phyloP scores from a whole-genome alignment of 1,139 yeast genomes.

The Suhomyces maxii region DNA sequence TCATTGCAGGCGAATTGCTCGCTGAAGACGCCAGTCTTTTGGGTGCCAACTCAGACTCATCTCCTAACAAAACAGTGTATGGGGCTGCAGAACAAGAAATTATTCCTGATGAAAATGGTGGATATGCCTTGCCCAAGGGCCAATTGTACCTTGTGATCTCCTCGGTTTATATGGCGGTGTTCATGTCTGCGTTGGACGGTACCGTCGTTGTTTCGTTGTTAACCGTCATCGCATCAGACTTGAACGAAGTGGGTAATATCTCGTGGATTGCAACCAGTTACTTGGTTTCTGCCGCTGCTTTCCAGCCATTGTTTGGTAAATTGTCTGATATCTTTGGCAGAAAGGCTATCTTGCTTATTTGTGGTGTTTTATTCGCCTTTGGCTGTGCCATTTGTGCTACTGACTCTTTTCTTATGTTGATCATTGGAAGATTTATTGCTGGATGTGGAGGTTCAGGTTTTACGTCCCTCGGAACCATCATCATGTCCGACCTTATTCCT shows the following conservation, averaged over 20 bases:
- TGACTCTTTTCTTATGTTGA: slow-evolving; percentile 45
- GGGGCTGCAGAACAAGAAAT: not conserved
- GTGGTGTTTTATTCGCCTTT: slow-evolving; percentile 36
- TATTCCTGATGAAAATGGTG: slow-evolving; percentile 10
- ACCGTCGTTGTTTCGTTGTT: slow-evolving; percentile 48
- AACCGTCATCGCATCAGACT: slow-evolving; percentile 45
- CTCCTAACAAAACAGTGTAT: not conserved
- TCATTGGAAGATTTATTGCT: slow-evolving; percentile 56
- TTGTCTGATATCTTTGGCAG: slow-evolving; percentile 86
- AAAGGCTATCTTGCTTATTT: slow-evolving; percentile 39
- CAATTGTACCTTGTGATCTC: slow-evolving; percentile 34
- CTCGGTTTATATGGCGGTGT: slow-evolving; percentile 40
- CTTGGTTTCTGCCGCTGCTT: slow-evolving; percentile 44
- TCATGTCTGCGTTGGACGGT: slow-evolving; percentile 45
- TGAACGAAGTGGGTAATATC: slow-evolving; percentile 39
- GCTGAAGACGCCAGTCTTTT: slow-evolving; percentile 34
- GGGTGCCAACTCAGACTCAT: not conserved
- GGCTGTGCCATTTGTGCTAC: slow-evolving; percentile 47
- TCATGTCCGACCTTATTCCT: slow-evolving; percentile 54
- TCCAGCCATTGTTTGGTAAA: slow-evolving; percentile 79
- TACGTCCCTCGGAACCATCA: slow-evolving; percentile 50
- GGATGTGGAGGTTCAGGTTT: slow-evolving; percentile 63
- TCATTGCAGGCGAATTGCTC: slow-evolving; percentile 50
- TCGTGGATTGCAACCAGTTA: slow-evolving; percentile 51
- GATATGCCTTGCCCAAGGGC: slow-evolving; percentile 34